Evolutionary conservation across 2,329 filamentous ascomycete species (phyloP).

Genomic region (Chaetomium sp.): DNA sequence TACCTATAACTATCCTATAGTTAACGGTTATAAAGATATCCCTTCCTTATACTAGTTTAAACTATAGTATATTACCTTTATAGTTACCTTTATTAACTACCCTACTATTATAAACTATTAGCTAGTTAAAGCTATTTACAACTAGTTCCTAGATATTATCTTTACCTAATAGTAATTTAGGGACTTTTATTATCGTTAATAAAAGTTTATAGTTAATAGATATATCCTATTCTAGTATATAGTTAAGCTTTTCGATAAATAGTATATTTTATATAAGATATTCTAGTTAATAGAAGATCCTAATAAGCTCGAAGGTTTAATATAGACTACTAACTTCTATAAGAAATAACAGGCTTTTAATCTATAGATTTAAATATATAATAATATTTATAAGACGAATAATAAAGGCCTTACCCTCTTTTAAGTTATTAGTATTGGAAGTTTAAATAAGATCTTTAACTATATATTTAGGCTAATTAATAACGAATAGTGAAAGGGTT

Average conservation of each 20-base stretch:
- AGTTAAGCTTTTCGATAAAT: neutral
- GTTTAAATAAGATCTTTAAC: neutral
- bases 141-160: no score
- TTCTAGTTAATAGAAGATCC: neutral
- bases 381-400: neutral
- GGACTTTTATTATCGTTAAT: no score
- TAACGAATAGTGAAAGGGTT: slow-evolving; percentile 1
- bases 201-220: no score
- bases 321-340: neutral
- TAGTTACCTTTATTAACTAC: no score
- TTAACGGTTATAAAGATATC: no score
- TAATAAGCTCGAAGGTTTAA: neutral
- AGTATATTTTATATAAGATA: neutral
- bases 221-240: neutral
- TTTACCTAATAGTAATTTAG: no score
- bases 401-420: neutral
- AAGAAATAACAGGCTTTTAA: slow-evolving; percentile 2
- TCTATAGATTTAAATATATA: neutral
- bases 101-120: no score
- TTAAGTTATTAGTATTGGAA: neutral
- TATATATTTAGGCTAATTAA: slow-evolving; percentile 5
- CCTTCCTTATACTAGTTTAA: no score
- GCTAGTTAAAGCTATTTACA: no score
- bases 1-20: no score
- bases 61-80: no score